Conservation (phyloP, 2,329 filamentous ascomycete species). For the Aspergillus thermomutatus region DNA sequence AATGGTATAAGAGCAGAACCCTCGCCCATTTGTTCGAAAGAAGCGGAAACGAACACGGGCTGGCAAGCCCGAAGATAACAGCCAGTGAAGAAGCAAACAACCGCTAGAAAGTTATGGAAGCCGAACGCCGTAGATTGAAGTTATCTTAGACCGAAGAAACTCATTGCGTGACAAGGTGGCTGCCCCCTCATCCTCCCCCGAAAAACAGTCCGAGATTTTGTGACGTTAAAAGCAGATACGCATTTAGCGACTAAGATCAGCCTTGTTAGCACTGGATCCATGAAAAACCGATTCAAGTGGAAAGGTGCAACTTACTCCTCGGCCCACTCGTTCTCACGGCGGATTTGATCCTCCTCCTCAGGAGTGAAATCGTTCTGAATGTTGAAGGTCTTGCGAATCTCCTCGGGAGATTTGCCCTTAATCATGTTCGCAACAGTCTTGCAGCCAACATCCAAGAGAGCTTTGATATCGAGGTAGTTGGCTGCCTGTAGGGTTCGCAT, state of each 20-base stretch:
- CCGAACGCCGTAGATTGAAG: slow-evolving; percentile 20
- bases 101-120: slow-evolving; percentile 13
- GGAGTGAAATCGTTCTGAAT: slow-evolving; percentile 99
- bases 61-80: not conserved
- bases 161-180: slow-evolving; percentile 2
- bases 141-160: slow-evolving; percentile 5
- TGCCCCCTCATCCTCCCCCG: not conserved
- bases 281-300: not conserved
- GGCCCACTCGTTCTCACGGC: slow-evolving; percentile 86
- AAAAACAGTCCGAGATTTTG: not conserved
- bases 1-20: not conserved
- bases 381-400: slow-evolving; percentile 99
- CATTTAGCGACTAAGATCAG: slow-evolving; percentile 48
- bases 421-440: slow-evolving; percentile 99
- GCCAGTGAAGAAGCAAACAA: slow-evolving; percentile 5
- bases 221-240: not conserved
- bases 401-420: slow-evolving; percentile 99
- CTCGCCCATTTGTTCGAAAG: not conserved
- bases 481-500: slow-evolving; percentile 61
- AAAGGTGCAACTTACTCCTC: slow-evolving; percentile 61
- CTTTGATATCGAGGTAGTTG: slow-evolving; percentile 99
- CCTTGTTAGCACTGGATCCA: slow-evolving; percentile 6
- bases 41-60: not conserved
- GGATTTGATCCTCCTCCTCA: slow-evolving; percentile 97
- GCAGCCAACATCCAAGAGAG: slow-evolving; percentile 94